These are phyloP conservation scores for Solanum paucissectum DNA, from an alignment of 257 asterid species.

Conservation along the genomic window DNA sequence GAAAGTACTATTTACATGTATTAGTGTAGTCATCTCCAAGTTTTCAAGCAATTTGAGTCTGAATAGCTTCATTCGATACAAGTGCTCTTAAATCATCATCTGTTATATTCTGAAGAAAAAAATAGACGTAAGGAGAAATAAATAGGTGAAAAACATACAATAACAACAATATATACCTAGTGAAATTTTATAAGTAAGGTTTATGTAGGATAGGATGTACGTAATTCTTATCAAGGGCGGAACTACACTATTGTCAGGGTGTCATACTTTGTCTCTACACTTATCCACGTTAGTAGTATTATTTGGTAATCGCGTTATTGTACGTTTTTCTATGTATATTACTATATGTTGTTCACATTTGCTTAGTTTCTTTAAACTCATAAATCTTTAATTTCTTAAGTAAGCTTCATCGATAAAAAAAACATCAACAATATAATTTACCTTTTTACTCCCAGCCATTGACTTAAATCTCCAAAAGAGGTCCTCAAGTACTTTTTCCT, in stretches of 20 bases:
- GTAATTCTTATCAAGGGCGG: neutral
- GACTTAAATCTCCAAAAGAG: constrained; percentile 77
- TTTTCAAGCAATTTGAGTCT: constrained; percentile 66
- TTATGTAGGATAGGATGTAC: neutral
- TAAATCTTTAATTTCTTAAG: too few relatives aligned
- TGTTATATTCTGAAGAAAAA: constrained; percentile 32
- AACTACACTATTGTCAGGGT: too few relatives aligned
- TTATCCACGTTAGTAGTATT: too few relatives aligned
- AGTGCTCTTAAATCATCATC: constrained; percentile 72
- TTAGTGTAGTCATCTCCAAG: constrained; percentile 25
- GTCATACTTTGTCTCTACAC: too few relatives aligned
- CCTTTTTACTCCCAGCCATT: constrained; percentile 88
- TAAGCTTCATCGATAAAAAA: neutral
- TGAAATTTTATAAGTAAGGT: neutral
- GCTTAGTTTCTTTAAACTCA: neutral
- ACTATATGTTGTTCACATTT: too few relatives aligned
- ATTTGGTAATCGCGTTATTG: too few relatives aligned
- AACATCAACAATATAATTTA: neutral
- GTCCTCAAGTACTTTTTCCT: constrained; percentile 73
- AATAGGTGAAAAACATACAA: neutral
- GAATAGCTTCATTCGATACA: constrained; percentile 67
- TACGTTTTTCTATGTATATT: too few relatives aligned
- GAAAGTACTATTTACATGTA: neutral
- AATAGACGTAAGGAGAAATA: neutral
- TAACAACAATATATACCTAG: neutral